A percentile compares a stretch with the other conserved stretches of the same genome.
Conservation (phyloP, 78 protist genomes). For the Chrysochromulina parva region DNA sequence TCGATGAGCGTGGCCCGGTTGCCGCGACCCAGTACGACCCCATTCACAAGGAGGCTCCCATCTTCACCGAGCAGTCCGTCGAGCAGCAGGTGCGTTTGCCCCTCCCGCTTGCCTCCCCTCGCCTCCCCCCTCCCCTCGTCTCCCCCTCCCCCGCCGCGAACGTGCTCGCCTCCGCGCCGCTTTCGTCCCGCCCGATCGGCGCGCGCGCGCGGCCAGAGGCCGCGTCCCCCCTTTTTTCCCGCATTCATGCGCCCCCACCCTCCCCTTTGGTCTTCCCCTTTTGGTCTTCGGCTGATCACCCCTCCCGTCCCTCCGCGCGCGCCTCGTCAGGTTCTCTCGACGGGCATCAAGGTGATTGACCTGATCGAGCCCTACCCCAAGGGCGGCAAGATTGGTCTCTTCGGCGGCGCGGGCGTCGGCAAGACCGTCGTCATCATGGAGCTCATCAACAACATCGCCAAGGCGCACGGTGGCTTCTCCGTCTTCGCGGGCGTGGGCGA, state of each 20-base stretch:
- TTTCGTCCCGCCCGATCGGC: too few relatives aligned
- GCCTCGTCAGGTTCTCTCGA: constrained; percentile 42
- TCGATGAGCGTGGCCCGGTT: constrained; percentile 78
- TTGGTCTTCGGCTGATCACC: too few relatives aligned
- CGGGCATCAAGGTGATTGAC: constrained; percentile 98
- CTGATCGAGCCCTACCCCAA: constrained; percentile 95
- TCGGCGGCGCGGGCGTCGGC: constrained; percentile 99
- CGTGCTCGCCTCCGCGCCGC: too few relatives aligned
- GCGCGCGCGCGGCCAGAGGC: too few relatives aligned
- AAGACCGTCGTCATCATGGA: constrained; percentile 97
- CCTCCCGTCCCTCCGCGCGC: too few relatives aligned
- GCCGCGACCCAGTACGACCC: constrained; percentile 63
- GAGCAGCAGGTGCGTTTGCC: constrained; percentile 68
- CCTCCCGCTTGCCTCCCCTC: constrained; percentile 26
- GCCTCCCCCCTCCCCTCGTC: too few relatives aligned
- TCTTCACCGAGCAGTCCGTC: constrained; percentile 84
- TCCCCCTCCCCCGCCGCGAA: too few relatives aligned
- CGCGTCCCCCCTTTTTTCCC: too few relatives aligned
- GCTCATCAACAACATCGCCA: constrained; percentile 98
- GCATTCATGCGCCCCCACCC: too few relatives aligned
- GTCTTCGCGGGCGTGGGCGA: constrained; percentile 99
- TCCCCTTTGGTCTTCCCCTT: too few relatives aligned
- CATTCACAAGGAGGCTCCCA: constrained; percentile 92
- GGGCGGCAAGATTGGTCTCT: constrained; percentile 99
- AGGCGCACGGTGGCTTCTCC: constrained; percentile 97